Evolutionary conservation across 331 rosid species (phyloP), one percentile per base, ranked within the genome.

Genomic region (Malus hybrid): DNA sequence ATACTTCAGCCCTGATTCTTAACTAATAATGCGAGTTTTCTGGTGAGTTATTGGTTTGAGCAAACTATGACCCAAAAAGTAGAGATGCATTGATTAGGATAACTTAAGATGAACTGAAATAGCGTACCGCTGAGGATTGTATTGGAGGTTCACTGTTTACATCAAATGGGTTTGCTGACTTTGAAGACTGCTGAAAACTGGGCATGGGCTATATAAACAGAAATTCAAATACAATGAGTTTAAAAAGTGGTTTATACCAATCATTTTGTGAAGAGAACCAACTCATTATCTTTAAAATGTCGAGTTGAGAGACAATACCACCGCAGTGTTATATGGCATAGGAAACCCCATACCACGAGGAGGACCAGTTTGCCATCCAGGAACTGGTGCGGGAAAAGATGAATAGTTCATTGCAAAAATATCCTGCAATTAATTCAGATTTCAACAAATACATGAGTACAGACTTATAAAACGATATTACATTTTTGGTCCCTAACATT

Each of bases 91-190:
- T 48, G 39, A 69, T 73, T 32, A 34, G 56, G 27, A 59, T n/a
- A 29, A 64, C n/a, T 75, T 73, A 32, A 57, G 78, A 84, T 56
- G 31, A 71, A 73, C 56, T 36, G 68, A 82, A 78, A 79, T 80
- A 57, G 78, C 92, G 50, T 87, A 93, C 97, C 5, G 83, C 65
- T 82, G 91, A 82, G 70, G 82, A 84, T 78, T 86, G 96, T 83
- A 73, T 80, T 71, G 86, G 87, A 82, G 88, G 81, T 76, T 72
- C 91, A 10, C 86, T 74, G 79, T 69, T 76, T 66, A 86, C 83
- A 68, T 92, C 99, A 79, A 94, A 94, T 55, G 99, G 99, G 73
- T 94, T 94, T 46, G 79, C 69, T 50, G 99, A 90, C 73, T 67
- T 92, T 55, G 89, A 80, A 27, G 85, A 74, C 76, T 87, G 93